Conservation (phyloP, 768 basidiomycete genomes). For the Lactarius sp. region DNA sequence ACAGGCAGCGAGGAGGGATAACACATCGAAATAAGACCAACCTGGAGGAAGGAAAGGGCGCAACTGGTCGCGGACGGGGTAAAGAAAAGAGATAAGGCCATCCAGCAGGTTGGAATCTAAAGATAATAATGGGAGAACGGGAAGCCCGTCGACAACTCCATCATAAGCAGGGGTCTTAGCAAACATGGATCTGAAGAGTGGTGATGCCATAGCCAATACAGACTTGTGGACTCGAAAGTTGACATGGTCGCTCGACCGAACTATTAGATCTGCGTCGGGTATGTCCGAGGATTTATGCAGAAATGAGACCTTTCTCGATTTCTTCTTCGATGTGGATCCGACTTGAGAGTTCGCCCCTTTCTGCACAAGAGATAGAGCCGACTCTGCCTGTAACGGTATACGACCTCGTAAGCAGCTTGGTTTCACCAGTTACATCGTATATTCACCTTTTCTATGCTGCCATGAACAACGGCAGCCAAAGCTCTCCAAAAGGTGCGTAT, state of each 20-base stretch:
- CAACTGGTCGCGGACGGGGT: background rate
- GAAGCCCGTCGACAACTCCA: background rate
- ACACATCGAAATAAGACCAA: background rate
- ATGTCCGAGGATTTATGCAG: background rate
- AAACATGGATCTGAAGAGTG: constrained; percentile 5
- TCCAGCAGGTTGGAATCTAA: constrained; percentile 1
- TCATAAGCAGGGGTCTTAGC: background rate
- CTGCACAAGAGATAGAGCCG: background rate
- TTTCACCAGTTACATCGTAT: background rate
- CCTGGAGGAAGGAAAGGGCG: background rate
- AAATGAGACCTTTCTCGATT: too few relatives aligned
- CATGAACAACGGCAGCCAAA: background rate
- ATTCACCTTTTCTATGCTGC: background rate
- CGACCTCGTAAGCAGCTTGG: background rate
- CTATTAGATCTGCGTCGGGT: background rate
- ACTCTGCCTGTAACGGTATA: background rate
- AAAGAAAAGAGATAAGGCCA: constrained; percentile 5
- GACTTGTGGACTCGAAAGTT: constrained; percentile 12
- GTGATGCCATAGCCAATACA: constrained; percentile 5
- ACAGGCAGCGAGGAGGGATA: constrained; percentile 19
- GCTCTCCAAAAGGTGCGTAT: constrained; percentile 4
- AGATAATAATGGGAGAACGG: background rate
- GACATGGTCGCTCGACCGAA: background rate
- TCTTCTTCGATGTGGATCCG: background rate
- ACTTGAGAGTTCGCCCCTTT: background rate